phyloP scores from a whole-genome alignment of 2,329 filamentous ascomycete genomes.

The Colletotrichum sp. region DNA sequence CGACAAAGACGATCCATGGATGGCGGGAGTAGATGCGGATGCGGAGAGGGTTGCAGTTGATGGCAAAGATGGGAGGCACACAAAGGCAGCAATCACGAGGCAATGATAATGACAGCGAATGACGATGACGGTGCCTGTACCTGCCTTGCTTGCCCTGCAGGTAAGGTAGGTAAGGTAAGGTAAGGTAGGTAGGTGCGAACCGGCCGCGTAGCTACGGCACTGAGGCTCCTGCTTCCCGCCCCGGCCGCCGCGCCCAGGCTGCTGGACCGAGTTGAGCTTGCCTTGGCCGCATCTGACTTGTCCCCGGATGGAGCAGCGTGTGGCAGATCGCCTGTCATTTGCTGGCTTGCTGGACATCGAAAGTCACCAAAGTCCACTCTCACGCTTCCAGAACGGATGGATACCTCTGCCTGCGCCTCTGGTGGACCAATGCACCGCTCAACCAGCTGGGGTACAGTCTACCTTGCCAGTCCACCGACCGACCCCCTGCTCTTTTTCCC shows the following conservation, averaged over 20 bases:
- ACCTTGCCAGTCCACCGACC: not conserved
- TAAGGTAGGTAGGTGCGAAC: constrained; percentile 9
- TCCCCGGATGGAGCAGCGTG: constrained; percentile 11
- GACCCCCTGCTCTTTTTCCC: not conserved
- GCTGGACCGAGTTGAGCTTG: not conserved
- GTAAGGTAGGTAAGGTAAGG: not conserved
- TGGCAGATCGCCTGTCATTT: constrained; percentile 11
- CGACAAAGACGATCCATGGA: not conserved
- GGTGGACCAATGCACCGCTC: not conserved
- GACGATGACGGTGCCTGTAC: not conserved
- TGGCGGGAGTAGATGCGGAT: not conserved
- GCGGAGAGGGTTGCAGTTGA: not conserved
- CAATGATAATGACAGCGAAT: not conserved
- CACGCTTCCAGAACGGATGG: not conserved
- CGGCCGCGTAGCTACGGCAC: constrained; percentile 19
- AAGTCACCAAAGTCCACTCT: not conserved
- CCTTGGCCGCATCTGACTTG: not conserved
- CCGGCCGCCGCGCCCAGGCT: constrained; percentile 1
- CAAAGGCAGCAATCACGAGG: not conserved
- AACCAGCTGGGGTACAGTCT: not conserved
- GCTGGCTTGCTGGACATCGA: not conserved
- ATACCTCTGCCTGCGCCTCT: not conserved
- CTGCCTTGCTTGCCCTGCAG: not conserved
- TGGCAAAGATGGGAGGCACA: not conserved
- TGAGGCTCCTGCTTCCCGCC: constrained; percentile 1